These are phyloP conservation scores for Jatropha podagrica DNA, from an alignment of 441 rosid species.

Conservation along the genomic window DNA sequence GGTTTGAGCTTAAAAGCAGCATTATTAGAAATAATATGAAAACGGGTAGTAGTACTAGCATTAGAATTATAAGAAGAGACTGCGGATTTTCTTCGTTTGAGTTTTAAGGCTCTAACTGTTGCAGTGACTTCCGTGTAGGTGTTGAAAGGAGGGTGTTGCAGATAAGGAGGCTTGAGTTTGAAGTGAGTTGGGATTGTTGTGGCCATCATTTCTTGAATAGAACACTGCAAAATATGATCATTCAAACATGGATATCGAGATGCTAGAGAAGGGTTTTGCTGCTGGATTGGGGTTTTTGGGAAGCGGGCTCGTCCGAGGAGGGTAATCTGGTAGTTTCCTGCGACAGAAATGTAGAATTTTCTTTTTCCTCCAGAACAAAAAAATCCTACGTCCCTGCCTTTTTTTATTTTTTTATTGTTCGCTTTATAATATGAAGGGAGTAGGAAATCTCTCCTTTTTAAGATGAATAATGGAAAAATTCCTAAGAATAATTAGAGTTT, in stretches of 20 bases:
- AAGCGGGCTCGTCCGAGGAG: not conserved
- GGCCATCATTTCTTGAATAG: conserved; percentile 30
- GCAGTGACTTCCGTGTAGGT: conserved; percentile 20
- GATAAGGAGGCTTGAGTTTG: conserved; percentile 33
- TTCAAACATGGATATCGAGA: not conserved
- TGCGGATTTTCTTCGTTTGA: conserved; percentile 31
- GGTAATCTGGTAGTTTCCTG: not conserved
- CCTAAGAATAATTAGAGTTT: too few relatives aligned
- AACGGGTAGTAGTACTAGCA: conserved; percentile 14
- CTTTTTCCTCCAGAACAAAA: not conserved
- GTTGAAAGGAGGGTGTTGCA: conserved; percentile 23
- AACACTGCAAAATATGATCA: not conserved
- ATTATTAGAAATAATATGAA: conserved; percentile 21
- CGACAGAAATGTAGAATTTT: too few relatives aligned
- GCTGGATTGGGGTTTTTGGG: not conserved
- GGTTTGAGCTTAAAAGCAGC: conserved; percentile 25
- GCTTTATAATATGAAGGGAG: too few relatives aligned
- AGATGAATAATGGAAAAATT: too few relatives aligned
- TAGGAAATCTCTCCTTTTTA: too few relatives aligned
- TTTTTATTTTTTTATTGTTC: too few relatives aligned
- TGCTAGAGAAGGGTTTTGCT: not conserved
- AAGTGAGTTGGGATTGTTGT: conserved; percentile 30
- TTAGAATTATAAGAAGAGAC: conserved; percentile 16
- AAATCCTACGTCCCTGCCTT: not conserved
- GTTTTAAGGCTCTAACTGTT: conserved; percentile 24